Conservation (phyloP, 2,329 filamentous ascomycete genomes). For the Juglanconis juglandina region DNA sequence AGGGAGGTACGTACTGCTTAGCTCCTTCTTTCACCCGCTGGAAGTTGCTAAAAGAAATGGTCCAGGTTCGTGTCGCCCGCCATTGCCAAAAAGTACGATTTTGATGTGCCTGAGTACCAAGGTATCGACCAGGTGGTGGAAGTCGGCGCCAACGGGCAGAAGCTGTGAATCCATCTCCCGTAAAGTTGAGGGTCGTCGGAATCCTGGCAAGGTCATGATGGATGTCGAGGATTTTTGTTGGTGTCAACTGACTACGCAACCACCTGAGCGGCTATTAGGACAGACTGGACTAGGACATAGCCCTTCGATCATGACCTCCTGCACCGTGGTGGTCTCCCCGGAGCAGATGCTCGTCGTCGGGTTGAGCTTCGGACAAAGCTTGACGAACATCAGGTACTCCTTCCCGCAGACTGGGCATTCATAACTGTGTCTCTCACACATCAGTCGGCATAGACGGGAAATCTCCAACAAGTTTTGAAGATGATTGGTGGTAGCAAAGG, state of each 20-base stretch:
- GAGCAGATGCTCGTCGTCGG: constrained; percentile 48
- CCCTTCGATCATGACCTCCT: constrained; percentile 48
- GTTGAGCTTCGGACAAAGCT: constrained; percentile 51
- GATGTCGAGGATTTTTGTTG: not conserved
- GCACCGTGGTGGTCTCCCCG: constrained; percentile 36
- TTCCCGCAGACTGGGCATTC: constrained; percentile 59
- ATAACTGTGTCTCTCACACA: constrained; percentile 57
- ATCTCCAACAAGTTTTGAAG: constrained; percentile 17
- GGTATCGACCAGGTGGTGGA: constrained; percentile 90
- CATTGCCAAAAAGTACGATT: constrained; percentile 79
- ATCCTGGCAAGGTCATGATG: not conserved
- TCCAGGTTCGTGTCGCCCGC: constrained; percentile 71
- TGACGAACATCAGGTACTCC: constrained; percentile 56
- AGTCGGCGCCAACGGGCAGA: constrained; percentile 50
- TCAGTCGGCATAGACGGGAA: constrained; percentile 32
- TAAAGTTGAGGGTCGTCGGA: constrained; percentile 3
- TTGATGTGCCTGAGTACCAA: constrained; percentile 78
- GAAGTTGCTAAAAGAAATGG: constrained; percentile 3
- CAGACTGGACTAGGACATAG: constrained; percentile 58
- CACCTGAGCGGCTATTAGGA: constrained; percentile 55
- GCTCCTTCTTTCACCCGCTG: not conserved
- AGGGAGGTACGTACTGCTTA: constrained; percentile 57
- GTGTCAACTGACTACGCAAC: constrained; percentile 51
- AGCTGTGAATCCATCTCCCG: constrained; percentile 41
- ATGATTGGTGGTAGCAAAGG: constrained; percentile 1